These are phyloP conservation scores for Cladosporium phlei DNA, from an alignment of 2,329 filamentous ascomycete genomes.

Conservation along the genomic window DNA sequence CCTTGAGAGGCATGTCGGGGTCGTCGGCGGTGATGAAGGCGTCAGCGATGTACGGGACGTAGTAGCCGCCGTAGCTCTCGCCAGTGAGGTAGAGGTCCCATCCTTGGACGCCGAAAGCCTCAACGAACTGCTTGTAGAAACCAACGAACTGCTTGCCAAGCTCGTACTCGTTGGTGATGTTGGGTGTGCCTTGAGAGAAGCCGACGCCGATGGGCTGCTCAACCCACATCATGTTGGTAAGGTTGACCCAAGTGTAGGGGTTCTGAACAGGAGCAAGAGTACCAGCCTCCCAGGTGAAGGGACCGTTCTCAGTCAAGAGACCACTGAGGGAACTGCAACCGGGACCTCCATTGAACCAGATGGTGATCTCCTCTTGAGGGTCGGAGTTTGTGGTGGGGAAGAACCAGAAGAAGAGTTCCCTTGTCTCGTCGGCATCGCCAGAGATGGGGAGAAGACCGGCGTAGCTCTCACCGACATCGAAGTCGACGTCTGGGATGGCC, in stretches of 20 bases:
- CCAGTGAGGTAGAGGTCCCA: slow-evolving; percentile 63
- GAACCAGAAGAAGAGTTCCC: slow-evolving; percentile 53
- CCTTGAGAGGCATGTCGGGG: slow-evolving; percentile 46
- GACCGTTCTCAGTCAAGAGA: slow-evolving; percentile 20
- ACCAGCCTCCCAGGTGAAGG: slow-evolving; percentile 42
- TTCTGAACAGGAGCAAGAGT: slow-evolving; percentile 39
- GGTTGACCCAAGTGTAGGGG: slow-evolving; percentile 46
- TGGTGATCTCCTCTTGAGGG: slow-evolving; percentile 47
- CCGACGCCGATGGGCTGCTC: slow-evolving; percentile 48
- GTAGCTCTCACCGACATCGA: slow-evolving; percentile 43
- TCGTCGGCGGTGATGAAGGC: slow-evolving; percentile 49
- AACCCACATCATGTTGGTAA: slow-evolving; percentile 72
- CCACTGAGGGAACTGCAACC: slow-evolving; percentile 21
- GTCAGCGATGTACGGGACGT: slow-evolving; percentile 55
- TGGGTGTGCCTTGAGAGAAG: slow-evolving; percentile 39
- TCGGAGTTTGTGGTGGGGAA: slow-evolving; percentile 48
- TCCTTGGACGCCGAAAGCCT: slow-evolving; percentile 51
- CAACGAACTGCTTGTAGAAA: slow-evolving; percentile 53
- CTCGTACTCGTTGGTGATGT: slow-evolving; percentile 46
- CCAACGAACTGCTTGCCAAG: slow-evolving; percentile 45
- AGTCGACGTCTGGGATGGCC: slow-evolving; percentile 35
- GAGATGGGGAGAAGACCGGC: slow-evolving; percentile 52
- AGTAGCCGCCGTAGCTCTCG: slow-evolving; percentile 60
- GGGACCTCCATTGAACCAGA: slow-evolving; percentile 35
- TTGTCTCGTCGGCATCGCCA: slow-evolving; percentile 39